phyloP scores from a whole-genome alignment of 2,329 filamentous ascomycete genomes.

The Penicillium rolfsii region DNA sequence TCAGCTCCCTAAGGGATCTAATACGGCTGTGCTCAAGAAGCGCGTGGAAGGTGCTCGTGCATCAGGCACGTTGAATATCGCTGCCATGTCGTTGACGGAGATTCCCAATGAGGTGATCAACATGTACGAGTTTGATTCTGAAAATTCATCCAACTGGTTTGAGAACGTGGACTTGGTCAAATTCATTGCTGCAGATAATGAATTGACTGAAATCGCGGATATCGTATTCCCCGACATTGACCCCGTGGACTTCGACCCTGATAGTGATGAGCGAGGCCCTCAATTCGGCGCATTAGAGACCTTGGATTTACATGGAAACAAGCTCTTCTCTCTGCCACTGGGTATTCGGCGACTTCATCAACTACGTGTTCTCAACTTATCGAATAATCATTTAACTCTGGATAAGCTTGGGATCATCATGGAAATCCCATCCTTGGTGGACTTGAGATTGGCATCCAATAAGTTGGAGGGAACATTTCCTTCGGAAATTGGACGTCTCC shows the following conservation, averaged over 20 bases:
- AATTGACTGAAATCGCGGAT: conserved; percentile 74
- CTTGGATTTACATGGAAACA: conserved; percentile 85
- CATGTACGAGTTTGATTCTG: conserved; percentile 83
- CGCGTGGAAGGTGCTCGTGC: conserved; percentile 73
- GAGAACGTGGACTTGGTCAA: conserved; percentile 86
- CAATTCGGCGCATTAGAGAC: conserved; percentile 82
- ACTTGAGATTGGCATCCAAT: conserved; percentile 82
- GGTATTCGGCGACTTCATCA: conserved; percentile 73
- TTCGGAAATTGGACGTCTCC: conserved; percentile 64
- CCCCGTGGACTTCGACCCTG: conserved; percentile 59
- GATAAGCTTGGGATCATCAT: conserved; percentile 72
- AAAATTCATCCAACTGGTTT: conserved; percentile 74
- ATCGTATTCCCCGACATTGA: conserved; percentile 75
- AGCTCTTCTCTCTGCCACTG: conserved; percentile 70
- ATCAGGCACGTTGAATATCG: conserved; percentile 84
- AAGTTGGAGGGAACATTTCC: conserved; percentile 70
- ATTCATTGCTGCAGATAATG: conserved; percentile 87
- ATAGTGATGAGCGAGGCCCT: conserved; percentile 68
- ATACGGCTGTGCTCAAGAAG: conserved; percentile 70
- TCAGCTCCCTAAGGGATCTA: conserved; percentile 61
- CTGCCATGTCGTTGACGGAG: conserved; percentile 75
- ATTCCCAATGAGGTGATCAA: conserved; percentile 81
- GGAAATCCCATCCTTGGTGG: conserved; percentile 72
- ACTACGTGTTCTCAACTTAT: conserved; percentile 81
- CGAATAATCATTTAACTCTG: conserved; percentile 78